Conservation (phyloP, 163 green algal genomes). For the Chlorella variabilis region DNA sequence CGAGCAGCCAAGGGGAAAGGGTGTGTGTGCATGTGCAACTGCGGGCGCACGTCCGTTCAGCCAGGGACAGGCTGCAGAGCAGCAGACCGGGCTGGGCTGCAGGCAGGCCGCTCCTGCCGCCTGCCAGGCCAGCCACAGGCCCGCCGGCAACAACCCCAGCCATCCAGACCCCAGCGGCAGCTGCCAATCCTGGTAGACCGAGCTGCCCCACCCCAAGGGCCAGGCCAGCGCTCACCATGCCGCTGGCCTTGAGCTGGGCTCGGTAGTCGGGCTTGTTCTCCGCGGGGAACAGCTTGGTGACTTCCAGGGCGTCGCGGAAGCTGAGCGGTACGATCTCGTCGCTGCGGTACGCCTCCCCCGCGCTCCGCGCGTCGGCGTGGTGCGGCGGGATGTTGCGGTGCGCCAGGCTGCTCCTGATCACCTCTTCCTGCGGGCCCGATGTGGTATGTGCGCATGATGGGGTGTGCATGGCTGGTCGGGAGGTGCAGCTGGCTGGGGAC, state of each 20-base stretch:
- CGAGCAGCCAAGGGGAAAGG: no score
- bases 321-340: conserved; percentile 45
- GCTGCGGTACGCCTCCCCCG: conserved; percentile 59
- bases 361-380: conserved; percentile 57
- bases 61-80: no score
- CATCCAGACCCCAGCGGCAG: no score
- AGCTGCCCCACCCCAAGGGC: no score
- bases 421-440: conserved; percentile 49
- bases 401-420: conserved; percentile 46
- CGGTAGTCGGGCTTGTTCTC: conserved; percentile 31
- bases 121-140: no score
- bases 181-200: no score
- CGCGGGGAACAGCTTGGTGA: conserved; percentile 37
- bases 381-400: conserved; percentile 72
- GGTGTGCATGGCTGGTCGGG: not conserved
- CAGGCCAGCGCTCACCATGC: conserved; percentile 6
- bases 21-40: no score
- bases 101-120: no score
- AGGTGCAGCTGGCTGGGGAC: not conserved
- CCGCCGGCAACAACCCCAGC: no score
- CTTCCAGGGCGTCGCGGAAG: conserved; percentile 39
- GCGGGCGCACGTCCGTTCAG: no score
- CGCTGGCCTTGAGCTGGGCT: conserved; percentile 1
- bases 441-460: no score
- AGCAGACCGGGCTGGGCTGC: no score